phyloP scores from a whole-genome alignment of 1,284 basidiomycete species.

The Pascua guehoae region DNA sequence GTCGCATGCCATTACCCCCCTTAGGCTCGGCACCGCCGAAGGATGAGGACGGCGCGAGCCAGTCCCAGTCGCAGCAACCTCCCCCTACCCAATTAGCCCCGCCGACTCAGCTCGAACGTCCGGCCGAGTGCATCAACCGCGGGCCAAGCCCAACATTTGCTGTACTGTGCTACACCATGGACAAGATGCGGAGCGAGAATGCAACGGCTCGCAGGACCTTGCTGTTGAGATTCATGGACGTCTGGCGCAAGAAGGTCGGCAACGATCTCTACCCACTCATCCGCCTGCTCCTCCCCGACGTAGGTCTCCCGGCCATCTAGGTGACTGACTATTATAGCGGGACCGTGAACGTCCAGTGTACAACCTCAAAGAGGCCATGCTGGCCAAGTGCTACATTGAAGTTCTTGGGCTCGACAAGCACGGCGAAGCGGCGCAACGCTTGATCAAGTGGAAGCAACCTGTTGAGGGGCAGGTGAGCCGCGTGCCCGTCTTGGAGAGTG shows the following conservation, averaged over 20 bases:
- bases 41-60: neutral
- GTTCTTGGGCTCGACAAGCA: constrained; percentile 74
- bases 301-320: constrained; percentile 21
- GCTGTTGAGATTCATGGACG: constrained; percentile 38
- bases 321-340: constrained; percentile 58
- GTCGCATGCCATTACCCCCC: neutral
- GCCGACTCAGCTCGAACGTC: constrained; percentile 39
- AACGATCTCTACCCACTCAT: constrained; percentile 53
- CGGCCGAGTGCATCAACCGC: constrained; percentile 45
- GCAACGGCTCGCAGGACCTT: constrained; percentile 38
- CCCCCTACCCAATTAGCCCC: constrained; percentile 14
- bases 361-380: constrained; percentile 82
- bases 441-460: constrained; percentile 88
- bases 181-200: constrained; percentile 42
- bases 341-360: constrained; percentile 85
- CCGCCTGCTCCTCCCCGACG: constrained; percentile 52
- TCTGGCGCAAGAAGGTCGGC: constrained; percentile 51
- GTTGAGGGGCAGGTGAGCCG: constrained; percentile 34
- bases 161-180: constrained; percentile 45
- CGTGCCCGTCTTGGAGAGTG: neutral
- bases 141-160: constrained; percentile 46
- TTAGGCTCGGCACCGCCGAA: neutral
- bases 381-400: constrained; percentile 85
- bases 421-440: constrained; percentile 70
- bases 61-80: neutral